phyloP scores from a whole-genome alignment of 2,329 filamentous ascomycete genomes.

The Trichophyton rubrum region DNA sequence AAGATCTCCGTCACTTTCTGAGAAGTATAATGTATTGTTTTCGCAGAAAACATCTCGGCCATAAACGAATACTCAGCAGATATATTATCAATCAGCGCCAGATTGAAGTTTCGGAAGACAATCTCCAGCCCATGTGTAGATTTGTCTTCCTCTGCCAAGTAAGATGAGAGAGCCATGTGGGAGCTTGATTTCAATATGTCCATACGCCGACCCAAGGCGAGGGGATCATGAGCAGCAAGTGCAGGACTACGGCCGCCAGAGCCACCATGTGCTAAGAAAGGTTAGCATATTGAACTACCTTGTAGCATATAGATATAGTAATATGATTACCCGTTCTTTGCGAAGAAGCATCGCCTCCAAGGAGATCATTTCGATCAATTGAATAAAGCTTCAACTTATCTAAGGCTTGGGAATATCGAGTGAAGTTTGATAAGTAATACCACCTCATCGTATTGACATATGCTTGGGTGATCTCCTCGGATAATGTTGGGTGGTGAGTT shows the following conservation, averaged over 20 bases:
- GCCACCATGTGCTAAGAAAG: conserved; percentile 23
- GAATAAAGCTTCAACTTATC: conserved; percentile 72
- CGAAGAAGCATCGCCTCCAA: conserved; percentile 64
- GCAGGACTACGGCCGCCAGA: conserved; percentile 28
- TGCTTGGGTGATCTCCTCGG: conserved; percentile 78
- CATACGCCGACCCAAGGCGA: conserved; percentile 73
- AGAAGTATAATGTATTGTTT: conserved; percentile 63
- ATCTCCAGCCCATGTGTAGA: conserved; percentile 75
- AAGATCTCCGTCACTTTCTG: conserved; percentile 81
- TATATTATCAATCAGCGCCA: conserved; percentile 85
- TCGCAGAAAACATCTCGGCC: conserved; percentile 73
- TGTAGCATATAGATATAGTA: not conserved
- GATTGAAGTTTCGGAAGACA: conserved; percentile 87
- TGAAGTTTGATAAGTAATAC: conserved; percentile 92
- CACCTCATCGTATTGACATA: conserved; percentile 98
- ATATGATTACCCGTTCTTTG: conserved; percentile 43
- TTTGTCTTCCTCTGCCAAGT: conserved; percentile 83
- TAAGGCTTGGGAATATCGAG: conserved; percentile 70
- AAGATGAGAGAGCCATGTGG: conserved; percentile 68
- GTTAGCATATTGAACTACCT: conserved; percentile 10
- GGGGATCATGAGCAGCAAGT: conserved; percentile 57
- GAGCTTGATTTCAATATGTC: conserved; percentile 66
- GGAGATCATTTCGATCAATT: conserved; percentile 69
- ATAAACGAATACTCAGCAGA: conserved; percentile 92
- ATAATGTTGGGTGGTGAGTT: conserved; percentile 67